These are phyloP conservation scores for Solanum tacnaense DNA, from an alignment of 257 asterid species.

Conservation along the genomic window DNA sequence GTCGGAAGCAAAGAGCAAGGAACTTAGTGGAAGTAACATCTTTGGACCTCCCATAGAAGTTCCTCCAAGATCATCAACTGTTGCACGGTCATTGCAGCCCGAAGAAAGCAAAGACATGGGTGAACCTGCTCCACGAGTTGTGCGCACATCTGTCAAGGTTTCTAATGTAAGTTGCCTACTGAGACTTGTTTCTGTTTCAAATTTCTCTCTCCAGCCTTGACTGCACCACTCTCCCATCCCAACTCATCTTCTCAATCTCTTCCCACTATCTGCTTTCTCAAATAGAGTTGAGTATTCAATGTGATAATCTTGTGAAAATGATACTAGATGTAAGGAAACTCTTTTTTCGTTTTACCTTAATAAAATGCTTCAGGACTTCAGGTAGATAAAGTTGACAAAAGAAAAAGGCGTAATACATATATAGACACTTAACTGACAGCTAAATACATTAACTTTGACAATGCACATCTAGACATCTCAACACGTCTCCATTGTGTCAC, in stretches of 20 bases:
- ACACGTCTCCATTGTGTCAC: background rate
- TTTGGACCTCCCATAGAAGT: conserved; percentile 83
- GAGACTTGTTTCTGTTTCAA: background rate
- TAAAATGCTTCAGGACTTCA: background rate
- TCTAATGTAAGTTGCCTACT: conserved; percentile 60
- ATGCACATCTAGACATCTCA: background rate
- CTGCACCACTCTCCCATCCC: background rate
- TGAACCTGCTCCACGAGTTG: conserved; percentile 63
- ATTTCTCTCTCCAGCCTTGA: background rate
- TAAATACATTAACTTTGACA: background rate
- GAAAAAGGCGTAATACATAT: background rate
- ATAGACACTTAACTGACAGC: background rate
- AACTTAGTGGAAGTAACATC: conserved; percentile 80
- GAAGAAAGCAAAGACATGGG: conserved; percentile 51
- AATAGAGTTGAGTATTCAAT: background rate
- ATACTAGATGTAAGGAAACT: background rate
- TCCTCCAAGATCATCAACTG: conserved; percentile 46
- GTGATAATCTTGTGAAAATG: background rate
- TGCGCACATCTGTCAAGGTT: conserved; percentile 84
- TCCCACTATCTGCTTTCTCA: background rate
- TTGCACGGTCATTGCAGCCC: conserved; percentile 33
- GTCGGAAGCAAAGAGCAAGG: conserved; percentile 74
- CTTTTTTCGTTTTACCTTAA: background rate
- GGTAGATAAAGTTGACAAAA: background rate
- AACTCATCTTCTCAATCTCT: background rate